Evolutionary conservation across 805 yeast species (phyloP).

Genomic region (Yamadazyma laniorum): DNA sequence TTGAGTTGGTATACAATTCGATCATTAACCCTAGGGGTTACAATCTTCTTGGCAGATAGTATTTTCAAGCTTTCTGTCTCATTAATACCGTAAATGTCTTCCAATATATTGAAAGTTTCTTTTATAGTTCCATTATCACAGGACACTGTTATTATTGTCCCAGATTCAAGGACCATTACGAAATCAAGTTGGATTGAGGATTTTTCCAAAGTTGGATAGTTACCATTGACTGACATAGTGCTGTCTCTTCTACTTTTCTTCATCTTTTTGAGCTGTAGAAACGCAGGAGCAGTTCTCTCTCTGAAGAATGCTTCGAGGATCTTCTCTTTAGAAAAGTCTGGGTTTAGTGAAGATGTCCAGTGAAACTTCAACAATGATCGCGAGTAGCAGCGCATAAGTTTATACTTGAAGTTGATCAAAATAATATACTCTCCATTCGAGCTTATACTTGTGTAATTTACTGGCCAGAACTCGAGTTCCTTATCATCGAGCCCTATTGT

Average conservation of each 20-base stretch:
- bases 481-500: constrained; percentile 7
- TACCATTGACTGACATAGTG: constrained; percentile 33
- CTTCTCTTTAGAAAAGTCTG: constrained; percentile 22
- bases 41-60: constrained; percentile 52
- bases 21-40: constrained; percentile 75
- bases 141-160: constrained; percentile 47
- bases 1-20: constrained; percentile 56
- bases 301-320: constrained; percentile 64
- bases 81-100: constrained; percentile 13
- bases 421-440: constrained; percentile 59
- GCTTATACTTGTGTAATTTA: constrained; percentile 55
- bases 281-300: constrained; percentile 49
- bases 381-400: constrained; percentile 60
- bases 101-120: constrained; percentile 26
- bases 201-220: constrained; percentile 23
- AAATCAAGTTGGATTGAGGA: constrained; percentile 40
- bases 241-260: constrained; percentile 31
- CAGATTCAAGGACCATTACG: constrained; percentile 51
- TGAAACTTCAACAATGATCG: constrained; percentile 51
- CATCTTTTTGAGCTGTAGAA: constrained; percentile 26
- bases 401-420: constrained; percentile 48
- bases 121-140: constrained; percentile 47
- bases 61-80: constrained; percentile 20
- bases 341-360: constrained; percentile 47
- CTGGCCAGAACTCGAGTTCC: constrained; percentile 53